These are phyloP conservation scores for Huntiella savannae DNA, from an alignment of 2,329 filamentous ascomycete genomes.

Conservation along the genomic window DNA sequence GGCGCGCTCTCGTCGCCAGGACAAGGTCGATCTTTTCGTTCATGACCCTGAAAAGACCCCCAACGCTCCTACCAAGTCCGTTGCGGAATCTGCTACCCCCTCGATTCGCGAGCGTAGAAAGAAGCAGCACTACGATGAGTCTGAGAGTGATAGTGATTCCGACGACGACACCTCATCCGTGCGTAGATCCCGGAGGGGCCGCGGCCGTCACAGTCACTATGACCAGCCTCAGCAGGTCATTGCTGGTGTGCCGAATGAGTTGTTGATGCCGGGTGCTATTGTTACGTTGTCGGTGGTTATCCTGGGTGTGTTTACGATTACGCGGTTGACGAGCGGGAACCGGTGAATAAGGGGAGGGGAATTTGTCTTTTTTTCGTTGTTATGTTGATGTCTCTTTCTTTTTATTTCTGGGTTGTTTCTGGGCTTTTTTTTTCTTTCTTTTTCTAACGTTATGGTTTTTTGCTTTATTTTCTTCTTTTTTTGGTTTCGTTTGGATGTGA, in stretches of 20 bases:
- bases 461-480: conserved; percentile 3
- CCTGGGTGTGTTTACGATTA: conserved; percentile 77
- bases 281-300: conserved; percentile 91
- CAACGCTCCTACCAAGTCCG: conserved; percentile 24
- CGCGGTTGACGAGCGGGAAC: conserved; percentile 36
- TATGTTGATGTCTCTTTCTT: conserved; percentile 1
- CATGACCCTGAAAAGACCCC: conserved; percentile 86
- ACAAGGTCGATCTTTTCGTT: conserved; percentile 95
- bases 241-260: conserved; percentile 78
- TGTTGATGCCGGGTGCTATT: conserved; percentile 82
- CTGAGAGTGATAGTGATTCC: conserved; percentile 40
- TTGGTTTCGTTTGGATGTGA: neutral
- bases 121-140: conserved; percentile 24
- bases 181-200: conserved; percentile 25
- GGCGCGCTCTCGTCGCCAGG: conserved; percentile 54
- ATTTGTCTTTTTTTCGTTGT: conserved; percentile 4
- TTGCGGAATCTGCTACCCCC: conserved; percentile 29
- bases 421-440: conserved; percentile 5
- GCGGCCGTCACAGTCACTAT: conserved; percentile 15
- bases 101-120: conserved; percentile 29
- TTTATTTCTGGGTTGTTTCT: neutral
- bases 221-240: conserved; percentile 49
- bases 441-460: conserved; percentile 1
- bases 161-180: conserved; percentile 30
- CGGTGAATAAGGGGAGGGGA: conserved; percentile 20